Conservation (phyloP, 1,284 basidiomycete genomes). For the Hortiboletus rubellus region DNA sequence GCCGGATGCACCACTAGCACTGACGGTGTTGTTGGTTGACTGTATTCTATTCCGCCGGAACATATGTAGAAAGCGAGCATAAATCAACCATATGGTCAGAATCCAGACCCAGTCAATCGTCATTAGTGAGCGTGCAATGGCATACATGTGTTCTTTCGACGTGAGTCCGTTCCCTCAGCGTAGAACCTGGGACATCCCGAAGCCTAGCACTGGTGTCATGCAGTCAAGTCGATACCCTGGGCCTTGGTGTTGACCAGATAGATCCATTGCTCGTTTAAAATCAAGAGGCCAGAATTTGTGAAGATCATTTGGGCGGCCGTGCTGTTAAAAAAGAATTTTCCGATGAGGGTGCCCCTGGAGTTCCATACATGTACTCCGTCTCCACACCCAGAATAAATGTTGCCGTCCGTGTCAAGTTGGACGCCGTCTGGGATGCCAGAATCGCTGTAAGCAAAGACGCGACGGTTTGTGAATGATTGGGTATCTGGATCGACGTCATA, state of each 20-base stretch:
- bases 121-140: background rate
- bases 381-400: conserved; percentile 26
- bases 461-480: conserved; percentile 59
- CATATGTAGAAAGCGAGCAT: background rate
- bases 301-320: conserved; percentile 68
- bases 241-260: conserved; percentile 22
- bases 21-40: background rate
- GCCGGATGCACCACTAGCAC: no score
- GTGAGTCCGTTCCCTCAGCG: background rate
- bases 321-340: conserved; percentile 70
- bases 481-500: conserved; percentile 67
- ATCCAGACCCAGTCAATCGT: background rate
- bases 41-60: background rate
- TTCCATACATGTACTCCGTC: conserved; percentile 58
- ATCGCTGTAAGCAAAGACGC: conserved; percentile 71
- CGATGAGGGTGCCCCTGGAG: conserved; percentile 59
- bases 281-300: conserved; percentile 24
- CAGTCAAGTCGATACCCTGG: conserved; percentile 18
- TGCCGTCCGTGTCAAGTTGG: conserved; percentile 35
- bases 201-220: background rate
- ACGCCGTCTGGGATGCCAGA: conserved; percentile 74
- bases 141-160: background rate
- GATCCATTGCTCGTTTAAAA: conserved; percentile 16
- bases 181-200: background rate
- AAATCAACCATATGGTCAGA: background rate